A percentile compares a stretch with the other conserved stretches of the same genome.
Evolutionary conservation across 2,329 filamentous ascomycete genomes (phyloP).

Genomic region (Hirsutella minnesotensis): DNA sequence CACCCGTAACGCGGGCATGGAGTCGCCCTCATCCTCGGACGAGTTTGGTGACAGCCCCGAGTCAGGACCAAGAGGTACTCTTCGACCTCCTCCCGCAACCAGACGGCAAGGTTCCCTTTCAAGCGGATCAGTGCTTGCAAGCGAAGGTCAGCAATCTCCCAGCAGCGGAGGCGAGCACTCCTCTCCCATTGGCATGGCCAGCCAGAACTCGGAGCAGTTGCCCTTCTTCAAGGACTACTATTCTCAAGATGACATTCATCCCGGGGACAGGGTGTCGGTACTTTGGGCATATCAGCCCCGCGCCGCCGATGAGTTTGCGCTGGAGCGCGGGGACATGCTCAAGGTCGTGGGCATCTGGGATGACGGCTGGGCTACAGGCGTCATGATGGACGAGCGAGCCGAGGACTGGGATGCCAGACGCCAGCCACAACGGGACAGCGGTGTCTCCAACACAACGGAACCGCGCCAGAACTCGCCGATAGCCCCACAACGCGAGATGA

Average conservation of each 20-base stretch:
- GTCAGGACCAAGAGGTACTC: constrained; percentile 47
- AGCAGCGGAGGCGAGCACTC: constrained; percentile 63
- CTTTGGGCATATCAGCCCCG: constrained; percentile 96
- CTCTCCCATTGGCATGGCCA: constrained; percentile 71
- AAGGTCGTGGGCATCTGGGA: constrained; percentile 99
- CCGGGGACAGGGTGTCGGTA: constrained; percentile 78
- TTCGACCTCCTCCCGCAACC: constrained; percentile 46
- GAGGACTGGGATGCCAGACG: constrained; percentile 78
- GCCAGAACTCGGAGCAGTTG: constrained; percentile 89
- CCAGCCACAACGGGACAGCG: constrained; percentile 78
- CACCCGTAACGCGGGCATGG: constrained; percentile 31
- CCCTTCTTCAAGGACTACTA: constrained; percentile 99
- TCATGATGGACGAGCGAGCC: constrained; percentile 68
- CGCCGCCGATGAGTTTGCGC: constrained; percentile 80
- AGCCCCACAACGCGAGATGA: constrained; percentile 63
- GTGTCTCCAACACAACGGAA: constrained; percentile 71
- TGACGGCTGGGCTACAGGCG: constrained; percentile 94
- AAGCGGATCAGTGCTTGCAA: constrained; percentile 64
- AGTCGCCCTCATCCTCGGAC: constrained; percentile 58
- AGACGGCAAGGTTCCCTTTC: constrained; percentile 83
- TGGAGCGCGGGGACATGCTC: constrained; percentile 94
- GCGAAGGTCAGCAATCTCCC: constrained; percentile 63
- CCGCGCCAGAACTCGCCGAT: constrained; percentile 50
- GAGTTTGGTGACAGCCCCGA: constrained; percentile 60
- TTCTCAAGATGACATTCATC: constrained; percentile 89